Evolutionary conservation across 139 green algal genomes (phyloP), one percentile per base, ranked within the genome.

Genomic region (Chlorella sp.): DNA sequence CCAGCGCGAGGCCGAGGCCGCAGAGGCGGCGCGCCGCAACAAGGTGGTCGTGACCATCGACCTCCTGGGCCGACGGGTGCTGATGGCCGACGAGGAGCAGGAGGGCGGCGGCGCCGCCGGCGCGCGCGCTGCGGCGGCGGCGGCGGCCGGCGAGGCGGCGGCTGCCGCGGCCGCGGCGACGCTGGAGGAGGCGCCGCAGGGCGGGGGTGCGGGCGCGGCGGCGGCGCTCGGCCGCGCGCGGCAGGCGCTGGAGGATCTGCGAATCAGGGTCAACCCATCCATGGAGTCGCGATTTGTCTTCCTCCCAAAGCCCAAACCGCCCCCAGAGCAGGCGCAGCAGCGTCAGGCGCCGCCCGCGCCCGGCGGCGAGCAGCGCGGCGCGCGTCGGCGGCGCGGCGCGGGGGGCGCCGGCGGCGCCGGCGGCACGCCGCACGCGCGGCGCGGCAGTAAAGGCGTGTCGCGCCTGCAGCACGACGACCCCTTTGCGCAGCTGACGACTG

Each of bases 31-130:
- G 14, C 77, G 86, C n/a, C 68, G 76, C 23, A 70, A 75, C 38
- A 78, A 73, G 7, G 83, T 97, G 11, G 87, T 80, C 0, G 84
- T 97, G 35, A 93, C 91, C 0, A 72, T 98, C 15, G 94, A 98
- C 81, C 81, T 98, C 27, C 77, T 98, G 21, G 94, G 94, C 0
- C 79, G 93, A 8, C 94, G 61, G 31, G 64, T 71, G 17, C 6
- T 75, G 5, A 12, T 75, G 27, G 69, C 55, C 15, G 27, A 33
- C 36, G 48, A 27, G 19, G 36, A 33, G 8, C 12, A 38, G 3
- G 25, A 25, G 48, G 27, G 0, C 38, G 42, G 11, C 45, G 25
- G 51, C 2, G 56, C 7, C 8, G 17, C 2, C 1, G 19, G 8
- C n/a, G n/a, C n/a, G n/a, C n/a, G n/a, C n/a, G n/a, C n/a, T n/a